Evolutionary conservation across 2,329 filamentous ascomycete species (phyloP).

Genomic region (Aspergillus luchuensis): DNA sequence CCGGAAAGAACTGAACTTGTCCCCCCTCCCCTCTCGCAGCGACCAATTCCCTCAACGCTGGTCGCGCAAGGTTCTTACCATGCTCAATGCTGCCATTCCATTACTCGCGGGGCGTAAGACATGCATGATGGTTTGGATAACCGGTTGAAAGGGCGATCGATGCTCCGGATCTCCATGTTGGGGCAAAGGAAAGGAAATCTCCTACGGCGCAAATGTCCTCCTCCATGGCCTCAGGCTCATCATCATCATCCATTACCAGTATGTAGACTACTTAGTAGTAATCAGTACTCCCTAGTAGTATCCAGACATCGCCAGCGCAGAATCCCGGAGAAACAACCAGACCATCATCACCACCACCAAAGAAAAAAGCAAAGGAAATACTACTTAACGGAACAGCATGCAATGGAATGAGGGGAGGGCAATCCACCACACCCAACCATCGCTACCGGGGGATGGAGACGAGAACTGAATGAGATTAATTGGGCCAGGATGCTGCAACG

Average conservation of each 20-base stretch:
- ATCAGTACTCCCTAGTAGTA: too few species aligned
- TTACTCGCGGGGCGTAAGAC: constrained; percentile 5
- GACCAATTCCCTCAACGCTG: background rate
- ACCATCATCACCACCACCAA: background rate
- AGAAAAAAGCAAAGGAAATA: background rate
- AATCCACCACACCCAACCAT: background rate
- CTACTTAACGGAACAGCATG: background rate
- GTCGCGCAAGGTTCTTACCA: constrained; percentile 4
- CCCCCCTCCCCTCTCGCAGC: background rate
- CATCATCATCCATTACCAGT: too few species aligned
- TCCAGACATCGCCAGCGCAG: too few species aligned
- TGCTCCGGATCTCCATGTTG: background rate
- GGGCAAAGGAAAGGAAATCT: constrained; percentile 1
- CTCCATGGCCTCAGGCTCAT: background rate
- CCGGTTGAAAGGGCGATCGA: constrained; percentile 7
- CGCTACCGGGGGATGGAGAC: background rate
- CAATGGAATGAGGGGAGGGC: too few species aligned
- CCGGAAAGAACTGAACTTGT: background rate
- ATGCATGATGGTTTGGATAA: constrained; percentile 7
- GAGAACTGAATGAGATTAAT: background rate
- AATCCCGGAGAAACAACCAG: too few species aligned
- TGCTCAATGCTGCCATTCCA: constrained; percentile 2
- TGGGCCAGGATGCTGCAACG: constrained; percentile 7
- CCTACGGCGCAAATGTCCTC: background rate
- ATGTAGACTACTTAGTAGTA: too few species aligned